These are phyloP conservation scores for Cercophora sp. DNA, from an alignment of 495 filamentous ascomycete genomes.

Conservation along the genomic window DNA sequence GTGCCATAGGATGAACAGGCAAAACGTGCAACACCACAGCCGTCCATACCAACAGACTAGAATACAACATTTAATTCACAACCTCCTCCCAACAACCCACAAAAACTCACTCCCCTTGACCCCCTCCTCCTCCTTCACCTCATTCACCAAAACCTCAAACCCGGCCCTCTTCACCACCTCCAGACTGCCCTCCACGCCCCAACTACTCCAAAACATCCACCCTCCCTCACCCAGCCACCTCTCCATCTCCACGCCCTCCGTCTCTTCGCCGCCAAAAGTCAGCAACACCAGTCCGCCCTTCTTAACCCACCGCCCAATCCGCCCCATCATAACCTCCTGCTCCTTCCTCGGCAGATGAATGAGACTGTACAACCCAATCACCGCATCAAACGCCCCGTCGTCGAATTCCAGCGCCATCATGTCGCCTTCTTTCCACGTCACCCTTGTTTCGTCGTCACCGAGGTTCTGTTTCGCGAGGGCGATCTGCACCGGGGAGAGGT, in stretches of 20 bases:
- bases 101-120: constrained; percentile 26
- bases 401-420: constrained; percentile 30
- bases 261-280: constrained; percentile 27
- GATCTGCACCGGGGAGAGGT: constrained; percentile 32
- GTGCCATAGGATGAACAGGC: too few relatives aligned
- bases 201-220: constrained; percentile 38
- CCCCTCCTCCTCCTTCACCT: constrained; percentile 18
- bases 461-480: constrained; percentile 17
- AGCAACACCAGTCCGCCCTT: constrained; percentile 30
- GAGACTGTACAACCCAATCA: constrained; percentile 31
- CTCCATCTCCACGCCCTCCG: constrained; percentile 16
- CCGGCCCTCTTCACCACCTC: constrained; percentile 20
- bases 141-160: constrained; percentile 23
- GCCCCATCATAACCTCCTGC: constrained; percentile 29
- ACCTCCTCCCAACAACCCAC: constrained; percentile 30
- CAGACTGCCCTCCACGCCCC: constrained; percentile 27
- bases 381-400: constrained; percentile 17
- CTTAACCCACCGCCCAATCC: constrained; percentile 28
- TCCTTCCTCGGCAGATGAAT: constrained; percentile 36
- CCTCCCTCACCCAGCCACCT: constrained; percentile 30
- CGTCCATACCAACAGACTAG: too few relatives aligned
- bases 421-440: constrained; percentile 26
- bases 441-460: constrained; percentile 2
- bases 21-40: too few relatives aligned
- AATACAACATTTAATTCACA: too few relatives aligned